These are phyloP conservation scores for Podosphaera leucotricha DNA, from an alignment of 2,329 filamentous ascomycete species.

Conservation along the genomic window DNA sequence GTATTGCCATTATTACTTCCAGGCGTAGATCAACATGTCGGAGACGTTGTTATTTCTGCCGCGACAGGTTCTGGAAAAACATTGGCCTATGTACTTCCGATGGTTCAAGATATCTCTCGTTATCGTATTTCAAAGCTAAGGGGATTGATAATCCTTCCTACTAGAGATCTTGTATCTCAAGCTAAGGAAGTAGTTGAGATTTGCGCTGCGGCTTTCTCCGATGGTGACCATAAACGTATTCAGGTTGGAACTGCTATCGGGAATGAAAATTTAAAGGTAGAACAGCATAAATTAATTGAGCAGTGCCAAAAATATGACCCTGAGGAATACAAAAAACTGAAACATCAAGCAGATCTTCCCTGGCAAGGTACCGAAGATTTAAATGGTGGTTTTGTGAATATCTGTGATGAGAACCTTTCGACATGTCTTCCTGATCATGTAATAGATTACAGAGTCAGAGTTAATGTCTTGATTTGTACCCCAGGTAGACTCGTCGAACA, in stretches of 20 bases:
- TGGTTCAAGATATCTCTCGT: conserved; percentile 52
- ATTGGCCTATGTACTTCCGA: conserved; percentile 67
- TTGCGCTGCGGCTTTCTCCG: conserved; percentile 39
- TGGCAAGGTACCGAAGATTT: conserved; percentile 24
- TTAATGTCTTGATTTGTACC: conserved; percentile 78
- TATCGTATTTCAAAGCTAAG: conserved; percentile 42
- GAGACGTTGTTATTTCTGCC: conserved; percentile 75
- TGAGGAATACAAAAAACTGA: conserved; percentile 25
- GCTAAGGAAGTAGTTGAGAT: conserved; percentile 56
- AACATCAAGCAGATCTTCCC: conserved; percentile 19
- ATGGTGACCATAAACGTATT: conserved; percentile 36
- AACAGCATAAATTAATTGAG: conserved; percentile 37
- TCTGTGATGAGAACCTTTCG: conserved; percentile 15
- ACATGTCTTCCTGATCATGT: conserved; percentile 35
- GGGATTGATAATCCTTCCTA: conserved; percentile 71
- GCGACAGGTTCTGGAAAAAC: conserved; percentile 94
- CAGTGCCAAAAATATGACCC: conserved; percentile 47
- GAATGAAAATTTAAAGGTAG: conserved; percentile 45
- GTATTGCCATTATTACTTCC: conserved; percentile 60
- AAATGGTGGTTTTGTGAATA: conserved; percentile 19
- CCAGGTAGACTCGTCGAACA: conserved; percentile 85
- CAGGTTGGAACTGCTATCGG: conserved; percentile 67
- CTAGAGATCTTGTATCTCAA: conserved; percentile 72
- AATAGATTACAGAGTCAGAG: conserved; percentile 39
- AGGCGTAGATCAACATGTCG: conserved; percentile 32